Percentiles rank a stretch among this genome's conserved stretches.
Evolutionary conservation across 306 rosid species (phyloP).

Genomic region (Senna tora): DNA sequence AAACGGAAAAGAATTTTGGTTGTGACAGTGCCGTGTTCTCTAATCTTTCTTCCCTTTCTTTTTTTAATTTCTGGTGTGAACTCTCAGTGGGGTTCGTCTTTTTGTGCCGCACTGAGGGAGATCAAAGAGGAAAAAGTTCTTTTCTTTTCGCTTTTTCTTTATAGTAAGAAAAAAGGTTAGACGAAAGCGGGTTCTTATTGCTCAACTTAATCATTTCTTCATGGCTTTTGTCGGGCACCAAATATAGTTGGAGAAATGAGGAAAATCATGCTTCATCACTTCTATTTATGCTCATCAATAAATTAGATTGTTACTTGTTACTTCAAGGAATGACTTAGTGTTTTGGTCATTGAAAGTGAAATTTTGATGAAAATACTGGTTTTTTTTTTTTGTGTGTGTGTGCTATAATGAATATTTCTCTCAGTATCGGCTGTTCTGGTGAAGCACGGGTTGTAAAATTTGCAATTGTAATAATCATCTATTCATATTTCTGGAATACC

Average conservation of each 20-base stretch:
- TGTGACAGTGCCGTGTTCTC: constrained; percentile 61
- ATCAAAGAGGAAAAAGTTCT: constrained; percentile 47
- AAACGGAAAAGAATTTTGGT: constrained; percentile 43
- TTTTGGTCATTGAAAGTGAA: constrained; percentile 35
- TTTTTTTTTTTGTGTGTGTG: too few relatives aligned
- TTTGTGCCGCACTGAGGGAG: constrained; percentile 53
- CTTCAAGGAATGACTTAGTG: constrained; percentile 20
- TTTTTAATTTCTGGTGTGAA: constrained; percentile 37
- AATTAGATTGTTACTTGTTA: constrained; percentile 27
- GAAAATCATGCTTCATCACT: constrained; percentile 16
- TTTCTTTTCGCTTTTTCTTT: constrained; percentile 41
- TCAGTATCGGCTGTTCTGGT: constrained; percentile 33
- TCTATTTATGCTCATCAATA: constrained; percentile 38
- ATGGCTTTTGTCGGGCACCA: constrained; percentile 33
- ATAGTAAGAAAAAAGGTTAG: constrained; percentile 34
- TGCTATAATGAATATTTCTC: constrained; percentile 27
- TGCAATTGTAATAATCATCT: too few relatives aligned
- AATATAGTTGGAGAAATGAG: constrained; percentile 28
- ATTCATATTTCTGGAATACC: too few relatives aligned
- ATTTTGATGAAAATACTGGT: constrained; percentile 6
- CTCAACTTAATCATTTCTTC: constrained; percentile 33
- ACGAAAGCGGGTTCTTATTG: constrained; percentile 40
- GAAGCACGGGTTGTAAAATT: constrained; percentile 44
- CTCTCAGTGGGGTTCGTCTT: constrained; percentile 48
- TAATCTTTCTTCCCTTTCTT: constrained; percentile 47